Evolutionary conservation across 2,329 filamentous ascomycete genomes (phyloP).

Genomic region (Periglandula ipomoeae): DNA sequence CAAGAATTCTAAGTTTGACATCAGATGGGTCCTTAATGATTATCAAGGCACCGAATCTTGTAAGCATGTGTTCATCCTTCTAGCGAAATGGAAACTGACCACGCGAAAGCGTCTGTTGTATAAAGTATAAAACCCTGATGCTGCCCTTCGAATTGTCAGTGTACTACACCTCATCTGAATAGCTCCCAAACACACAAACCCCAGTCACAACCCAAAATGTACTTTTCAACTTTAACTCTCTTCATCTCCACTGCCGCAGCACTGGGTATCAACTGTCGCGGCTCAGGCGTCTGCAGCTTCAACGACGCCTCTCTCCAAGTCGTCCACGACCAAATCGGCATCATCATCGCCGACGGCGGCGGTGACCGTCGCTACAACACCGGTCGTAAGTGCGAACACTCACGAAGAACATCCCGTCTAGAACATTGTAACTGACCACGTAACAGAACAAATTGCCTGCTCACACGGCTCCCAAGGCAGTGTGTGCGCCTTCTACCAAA

Average conservation of each 20-base stretch:
- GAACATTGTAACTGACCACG: too few species aligned
- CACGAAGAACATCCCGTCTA: too few species aligned
- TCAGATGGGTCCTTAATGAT: too few species aligned
- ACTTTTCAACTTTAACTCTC: constrained; percentile 1
- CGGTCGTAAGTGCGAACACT: too few species aligned
- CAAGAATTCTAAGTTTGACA: too few species aligned
- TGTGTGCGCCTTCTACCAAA: constrained; percentile 13
- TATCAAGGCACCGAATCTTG: too few species aligned
- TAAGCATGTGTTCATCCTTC: too few species aligned
- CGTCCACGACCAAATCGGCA: constrained; percentile 8
- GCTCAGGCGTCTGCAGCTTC: constrained; percentile 10
- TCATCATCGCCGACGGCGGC: constrained; percentile 8
- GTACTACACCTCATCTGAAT: not conserved
- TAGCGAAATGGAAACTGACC: too few species aligned
- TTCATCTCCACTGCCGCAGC: constrained; percentile 7
- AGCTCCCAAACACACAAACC: not conserved
- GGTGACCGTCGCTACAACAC: constrained; percentile 7
- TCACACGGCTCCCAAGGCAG: constrained; percentile 9
- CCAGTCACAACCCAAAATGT: not conserved
- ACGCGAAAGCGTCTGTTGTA: too few species aligned
- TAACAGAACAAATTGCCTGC: constrained; percentile 11
- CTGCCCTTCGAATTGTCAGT: not conserved
- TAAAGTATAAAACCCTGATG: not conserved
- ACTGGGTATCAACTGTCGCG: constrained; percentile 12
- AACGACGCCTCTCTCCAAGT: constrained; percentile 9